A percentile compares a stretch with the other conserved stretches of the same genome.
These are phyloP conservation scores for Calonectria honghensis DNA, from an alignment of 2,329 filamentous ascomycete species.

Conservation along the genomic window DNA sequence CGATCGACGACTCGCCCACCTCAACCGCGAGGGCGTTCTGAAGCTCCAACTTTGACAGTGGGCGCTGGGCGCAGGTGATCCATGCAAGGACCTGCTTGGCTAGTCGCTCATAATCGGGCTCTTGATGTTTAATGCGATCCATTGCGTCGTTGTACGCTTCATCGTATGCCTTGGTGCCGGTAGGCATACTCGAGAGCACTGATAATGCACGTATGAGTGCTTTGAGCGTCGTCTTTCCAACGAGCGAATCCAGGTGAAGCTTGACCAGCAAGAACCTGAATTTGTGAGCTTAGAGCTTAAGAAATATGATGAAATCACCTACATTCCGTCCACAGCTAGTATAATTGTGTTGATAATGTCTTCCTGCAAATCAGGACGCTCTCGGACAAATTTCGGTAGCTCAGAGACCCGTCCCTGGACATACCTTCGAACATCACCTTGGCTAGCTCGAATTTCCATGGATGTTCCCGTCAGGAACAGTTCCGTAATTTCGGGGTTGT, in stretches of 20 bases:
- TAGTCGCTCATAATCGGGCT: slow-evolving; percentile 55
- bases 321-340: slow-evolving; percentile 39
- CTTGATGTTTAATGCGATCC: slow-evolving; percentile 64
- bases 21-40: slow-evolving; percentile 65
- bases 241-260: slow-evolving; percentile 47
- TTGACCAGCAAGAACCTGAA: slow-evolving; percentile 47
- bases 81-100: slow-evolving; percentile 63
- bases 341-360: slow-evolving; percentile 30
- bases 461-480: neutral
- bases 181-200: slow-evolving; percentile 49
- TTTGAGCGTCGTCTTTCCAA: slow-evolving; percentile 53
- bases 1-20: slow-evolving; percentile 50
- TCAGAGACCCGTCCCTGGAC: slow-evolving; percentile 18
- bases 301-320: neutral
- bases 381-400: slow-evolving; percentile 21
- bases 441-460: slow-evolving; percentile 30
- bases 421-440: slow-evolving; percentile 32
- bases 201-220: slow-evolving; percentile 57
- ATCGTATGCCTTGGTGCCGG: slow-evolving; percentile 58
- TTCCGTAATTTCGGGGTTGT: slow-evolving; percentile 15
- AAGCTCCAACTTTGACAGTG: slow-evolving; percentile 60
- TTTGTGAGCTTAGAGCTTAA: neutral
- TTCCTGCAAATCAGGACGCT: slow-evolving; percentile 31
- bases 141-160: slow-evolving; percentile 65
- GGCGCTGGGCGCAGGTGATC: slow-evolving; percentile 62